Conservation (phyloP, 352 stramenopile genomes). For the Pythium myriotylum region DNA sequence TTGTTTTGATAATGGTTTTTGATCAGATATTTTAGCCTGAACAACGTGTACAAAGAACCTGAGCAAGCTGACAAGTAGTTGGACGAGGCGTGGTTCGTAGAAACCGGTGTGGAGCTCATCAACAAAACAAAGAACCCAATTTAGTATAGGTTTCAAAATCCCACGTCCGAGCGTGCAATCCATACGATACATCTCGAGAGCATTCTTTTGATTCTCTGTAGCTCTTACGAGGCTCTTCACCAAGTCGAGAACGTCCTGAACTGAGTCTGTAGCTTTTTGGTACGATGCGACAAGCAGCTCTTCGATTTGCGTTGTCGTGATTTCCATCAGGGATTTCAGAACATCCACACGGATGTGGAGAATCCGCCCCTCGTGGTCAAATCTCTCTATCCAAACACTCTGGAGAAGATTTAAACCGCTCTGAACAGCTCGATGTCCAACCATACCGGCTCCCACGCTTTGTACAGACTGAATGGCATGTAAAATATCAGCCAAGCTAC, state of each 20-base stretch:
- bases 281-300: background rate
- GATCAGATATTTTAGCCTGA: background rate
- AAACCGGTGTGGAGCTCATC: slow-evolving; percentile 14
- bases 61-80: slow-evolving; percentile 5
- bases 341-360: background rate
- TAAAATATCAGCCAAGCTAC: no score
- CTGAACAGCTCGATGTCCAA: slow-evolving; percentile 3
- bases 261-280: background rate
- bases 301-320: background rate
- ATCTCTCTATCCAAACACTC: slow-evolving; percentile 20
- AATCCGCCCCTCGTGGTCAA: slow-evolving; percentile 15
- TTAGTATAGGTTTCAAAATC: slow-evolving; percentile 4
- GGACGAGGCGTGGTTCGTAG: slow-evolving; percentile 10
- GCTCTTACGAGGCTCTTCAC: background rate
- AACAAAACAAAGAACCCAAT: slow-evolving; percentile 11
- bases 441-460: background rate
- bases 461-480: background rate
- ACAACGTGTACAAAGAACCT: slow-evolving; percentile 4
- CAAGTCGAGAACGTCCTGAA: background rate
- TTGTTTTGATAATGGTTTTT: background rate
- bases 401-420: slow-evolving; percentile 9
- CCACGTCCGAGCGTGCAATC: background rate
- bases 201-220: slow-evolving; percentile 2
- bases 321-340: background rate
- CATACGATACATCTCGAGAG: background rate